phyloP scores from a whole-genome alignment of 2,329 filamentous ascomycete species.

The Fusarium begoniae region DNA sequence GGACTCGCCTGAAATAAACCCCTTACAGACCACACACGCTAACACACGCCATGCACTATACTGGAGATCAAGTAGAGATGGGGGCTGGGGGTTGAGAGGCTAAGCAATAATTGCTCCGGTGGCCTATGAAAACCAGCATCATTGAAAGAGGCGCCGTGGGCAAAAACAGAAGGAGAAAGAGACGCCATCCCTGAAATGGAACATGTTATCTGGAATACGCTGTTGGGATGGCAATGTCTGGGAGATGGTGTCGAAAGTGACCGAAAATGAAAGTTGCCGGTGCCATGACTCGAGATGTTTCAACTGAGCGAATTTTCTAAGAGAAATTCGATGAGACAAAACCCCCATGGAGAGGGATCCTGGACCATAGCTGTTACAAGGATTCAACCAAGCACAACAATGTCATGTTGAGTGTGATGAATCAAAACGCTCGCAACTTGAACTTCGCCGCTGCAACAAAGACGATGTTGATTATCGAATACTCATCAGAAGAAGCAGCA shows the following conservation, averaged over 20 bases:
- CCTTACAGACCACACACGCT: conserved; percentile 13
- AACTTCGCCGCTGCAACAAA: background rate
- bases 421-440: background rate
- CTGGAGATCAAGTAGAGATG: background rate
- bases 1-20: conserved; percentile 1
- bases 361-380: background rate
- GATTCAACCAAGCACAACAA: background rate
- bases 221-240: background rate
- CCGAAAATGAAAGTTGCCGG: conserved; percentile 1
- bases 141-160: background rate
- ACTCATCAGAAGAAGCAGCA: background rate
- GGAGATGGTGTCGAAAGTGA: background rate
- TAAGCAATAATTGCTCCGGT: conserved; percentile 11
- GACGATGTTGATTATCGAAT: background rate
- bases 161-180: conserved; percentile 16
- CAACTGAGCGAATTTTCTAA: conserved; percentile 2
- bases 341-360: background rate
- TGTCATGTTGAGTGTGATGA: background rate
- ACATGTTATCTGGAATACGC: background rate
- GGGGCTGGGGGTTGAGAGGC: conserved; percentile 5
- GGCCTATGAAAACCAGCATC: conserved; percentile 1
- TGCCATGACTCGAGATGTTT: conserved; percentile 24
- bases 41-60: conserved; percentile 12
- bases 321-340: background rate
- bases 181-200: background rate